Percentiles rank a stretch among this genome's conserved stretches.
Evolutionary conservation across 257 asterid species (phyloP).

Genomic region (Salvia rosmarinus): DNA sequence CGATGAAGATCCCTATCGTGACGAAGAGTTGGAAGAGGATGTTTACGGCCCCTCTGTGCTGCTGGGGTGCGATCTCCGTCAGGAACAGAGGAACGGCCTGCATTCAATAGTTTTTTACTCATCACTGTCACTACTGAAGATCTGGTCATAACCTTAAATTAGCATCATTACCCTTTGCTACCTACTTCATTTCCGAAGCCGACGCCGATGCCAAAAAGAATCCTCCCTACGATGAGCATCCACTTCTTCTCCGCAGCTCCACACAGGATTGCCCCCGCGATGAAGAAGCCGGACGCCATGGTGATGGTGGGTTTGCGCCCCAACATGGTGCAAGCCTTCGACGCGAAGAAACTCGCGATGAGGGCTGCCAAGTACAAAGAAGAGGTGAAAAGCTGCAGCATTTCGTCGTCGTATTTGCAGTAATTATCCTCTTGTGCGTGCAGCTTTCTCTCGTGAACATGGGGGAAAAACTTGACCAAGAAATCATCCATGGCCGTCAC

Average conservation of each 20-base stretch:
- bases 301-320: constrained; percentile 77
- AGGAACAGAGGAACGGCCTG: constrained; percentile 85
- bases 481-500: constrained; percentile 88
- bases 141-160: neutral
- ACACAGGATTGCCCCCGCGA: constrained; percentile 56
- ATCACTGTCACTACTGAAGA: neutral
- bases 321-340: constrained; percentile 53
- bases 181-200: constrained; percentile 89
- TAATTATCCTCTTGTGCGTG: constrained; percentile 61
- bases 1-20: constrained; percentile 71
- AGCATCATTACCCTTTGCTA: neutral
- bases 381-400: constrained; percentile 86
- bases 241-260: constrained; percentile 40
- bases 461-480: constrained; percentile 68
- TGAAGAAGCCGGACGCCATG: constrained; percentile 48
- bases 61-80: constrained; percentile 78
- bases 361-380: constrained; percentile 77
- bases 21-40: constrained; percentile 80
- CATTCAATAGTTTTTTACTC: neutral
- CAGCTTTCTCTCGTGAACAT: constrained; percentile 46
- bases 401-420: constrained; percentile 74
- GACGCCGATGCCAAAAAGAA: constrained; percentile 76
- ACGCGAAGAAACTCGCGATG: constrained; percentile 70
- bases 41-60: constrained; percentile 76
- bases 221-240: constrained; percentile 70